phyloP scores from a whole-genome alignment of 805 yeast species.

The Candida pseudoglaebosa region DNA sequence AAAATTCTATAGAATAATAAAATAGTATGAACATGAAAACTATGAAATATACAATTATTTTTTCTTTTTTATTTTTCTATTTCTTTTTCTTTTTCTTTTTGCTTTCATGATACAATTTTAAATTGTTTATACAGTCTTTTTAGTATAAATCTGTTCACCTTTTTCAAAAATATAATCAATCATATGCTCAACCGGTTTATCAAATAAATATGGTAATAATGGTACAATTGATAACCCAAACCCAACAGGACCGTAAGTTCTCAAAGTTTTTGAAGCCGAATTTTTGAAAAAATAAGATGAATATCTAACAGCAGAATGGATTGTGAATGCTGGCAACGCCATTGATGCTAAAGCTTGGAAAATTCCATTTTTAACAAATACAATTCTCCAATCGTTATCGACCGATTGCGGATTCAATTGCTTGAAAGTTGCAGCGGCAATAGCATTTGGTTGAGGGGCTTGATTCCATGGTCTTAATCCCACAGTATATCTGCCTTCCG shows the following conservation, averaged over 20 bases:
- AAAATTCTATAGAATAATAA: too few relatives aligned
- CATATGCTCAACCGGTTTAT: conserved; percentile 74
- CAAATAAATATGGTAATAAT: conserved; percentile 69
- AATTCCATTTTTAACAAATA: conserved; percentile 65
- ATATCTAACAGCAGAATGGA: conserved; percentile 71
- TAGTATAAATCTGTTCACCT: conserved; percentile 33
- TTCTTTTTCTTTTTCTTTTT: not conserved
- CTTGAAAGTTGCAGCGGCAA: conserved; percentile 32
- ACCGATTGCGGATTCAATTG: conserved; percentile 21
- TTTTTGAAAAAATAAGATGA: conserved; percentile 61
- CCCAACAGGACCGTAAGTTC: conserved; percentile 74
- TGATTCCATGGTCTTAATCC: conserved; percentile 68
- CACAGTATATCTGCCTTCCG: conserved; percentile 58
- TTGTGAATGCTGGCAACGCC: conserved; percentile 85
- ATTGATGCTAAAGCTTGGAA: conserved; percentile 81
- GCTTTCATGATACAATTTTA: not conserved
- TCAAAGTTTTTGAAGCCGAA: conserved; percentile 42
- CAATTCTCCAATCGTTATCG: conserved; percentile 64
- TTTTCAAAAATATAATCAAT: conserved; percentile 59
- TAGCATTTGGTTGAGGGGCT: conserved; percentile 39
- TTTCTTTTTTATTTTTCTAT: not conserved
- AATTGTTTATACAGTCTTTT: conserved; percentile 2
- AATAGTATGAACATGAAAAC: too few relatives aligned
- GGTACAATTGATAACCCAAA: conserved; percentile 77
- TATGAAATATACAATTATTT: too few relatives aligned